Conservation (phyloP, 2,329 filamentous ascomycete genomes). For the Alternaria arbusti region DNA sequence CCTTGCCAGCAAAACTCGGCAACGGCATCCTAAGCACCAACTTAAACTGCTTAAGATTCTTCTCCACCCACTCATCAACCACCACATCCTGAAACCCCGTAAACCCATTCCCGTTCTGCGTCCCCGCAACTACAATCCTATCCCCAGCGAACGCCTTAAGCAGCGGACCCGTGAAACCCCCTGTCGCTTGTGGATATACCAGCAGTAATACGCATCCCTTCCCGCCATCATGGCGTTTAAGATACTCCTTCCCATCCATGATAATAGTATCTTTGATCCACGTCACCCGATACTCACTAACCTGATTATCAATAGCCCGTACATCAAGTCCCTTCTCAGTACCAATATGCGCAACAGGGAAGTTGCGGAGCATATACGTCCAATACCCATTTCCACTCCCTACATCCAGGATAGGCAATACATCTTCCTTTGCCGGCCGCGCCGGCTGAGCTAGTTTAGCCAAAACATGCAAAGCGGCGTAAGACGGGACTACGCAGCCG, state of each 20-base stretch:
- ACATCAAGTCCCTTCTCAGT: slow-evolving; percentile 62
- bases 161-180: slow-evolving; percentile 68
- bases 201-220: slow-evolving; percentile 68
- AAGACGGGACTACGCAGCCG: slow-evolving; percentile 72
- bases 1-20: slow-evolving; percentile 78
- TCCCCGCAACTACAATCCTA: slow-evolving; percentile 73
- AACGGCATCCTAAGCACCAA: slow-evolving; percentile 69
- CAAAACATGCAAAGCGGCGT: slow-evolving; percentile 69
- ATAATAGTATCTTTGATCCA: slow-evolving; percentile 73
- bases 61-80: slow-evolving; percentile 70
- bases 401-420: slow-evolving; percentile 66
- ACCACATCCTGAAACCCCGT: slow-evolving; percentile 70
- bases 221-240: slow-evolving; percentile 54
- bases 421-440: slow-evolving; percentile 40
- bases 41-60: slow-evolving; percentile 64
- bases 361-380: slow-evolving; percentile 73
- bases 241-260: slow-evolving; percentile 65
- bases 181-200: slow-evolving; percentile 75
- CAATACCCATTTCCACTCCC: slow-evolving; percentile 79
- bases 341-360: slow-evolving; percentile 66
- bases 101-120: slow-evolving; percentile 76
- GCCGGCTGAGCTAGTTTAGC: slow-evolving; percentile 55
- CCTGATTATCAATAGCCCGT: slow-evolving; percentile 69
- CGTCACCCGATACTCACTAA: slow-evolving; percentile 70
- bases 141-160: slow-evolving; percentile 68